Evolutionary conservation across 108 stramenopile genomes (phyloP), one percentile per base, ranked within the genome.

Genomic region (Hondaea fermentalgiana): DNA sequence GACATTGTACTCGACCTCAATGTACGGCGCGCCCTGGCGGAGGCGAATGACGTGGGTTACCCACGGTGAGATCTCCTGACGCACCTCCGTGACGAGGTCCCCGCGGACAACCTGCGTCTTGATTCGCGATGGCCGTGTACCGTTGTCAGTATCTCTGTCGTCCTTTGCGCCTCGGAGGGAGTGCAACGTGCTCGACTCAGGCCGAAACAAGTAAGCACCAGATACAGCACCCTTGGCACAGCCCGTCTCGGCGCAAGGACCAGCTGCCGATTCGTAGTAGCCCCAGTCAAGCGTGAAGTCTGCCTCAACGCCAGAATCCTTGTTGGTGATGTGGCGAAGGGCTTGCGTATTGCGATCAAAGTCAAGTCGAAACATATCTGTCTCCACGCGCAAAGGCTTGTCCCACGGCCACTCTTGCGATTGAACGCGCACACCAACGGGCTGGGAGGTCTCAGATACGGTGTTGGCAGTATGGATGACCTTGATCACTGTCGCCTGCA

Each of bases 201-300:
- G 97, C 72, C 98, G 94, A 88, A 99, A 98, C 25, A 99, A 96
- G 90, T 99, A 99, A 3, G 98, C 98, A 42, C 98, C 98, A 8
- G 96, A 96, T 14, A 14, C 4, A 5, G 87, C 16, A 42, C 64
- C 64, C 44, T 6, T 28, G 5, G 44, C 49, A 23, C 60, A 69
- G 3, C 60, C 42, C 4, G 16, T 23, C 28, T 43, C 17, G 57
- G 57, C 44, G 35, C 58, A 57, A 21, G 23, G 49, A 47, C 89
- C 89, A 14, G 47, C 35, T 28, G 72, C 44, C 0, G 83, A 87
- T 19, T 87, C 51, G 60, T 89, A 89, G 55, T 29, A 89, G 17
- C 57, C 58, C 83, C 83, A 89, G 5, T 58, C 23, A 5, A 57
- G 23, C 5, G 35, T 21, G 0, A 60, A n/a, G 5, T 44, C 4